These are phyloP conservation scores for Daldinia loculata DNA, from an alignment of 495 filamentous ascomycete genomes.

Conservation along the genomic window DNA sequence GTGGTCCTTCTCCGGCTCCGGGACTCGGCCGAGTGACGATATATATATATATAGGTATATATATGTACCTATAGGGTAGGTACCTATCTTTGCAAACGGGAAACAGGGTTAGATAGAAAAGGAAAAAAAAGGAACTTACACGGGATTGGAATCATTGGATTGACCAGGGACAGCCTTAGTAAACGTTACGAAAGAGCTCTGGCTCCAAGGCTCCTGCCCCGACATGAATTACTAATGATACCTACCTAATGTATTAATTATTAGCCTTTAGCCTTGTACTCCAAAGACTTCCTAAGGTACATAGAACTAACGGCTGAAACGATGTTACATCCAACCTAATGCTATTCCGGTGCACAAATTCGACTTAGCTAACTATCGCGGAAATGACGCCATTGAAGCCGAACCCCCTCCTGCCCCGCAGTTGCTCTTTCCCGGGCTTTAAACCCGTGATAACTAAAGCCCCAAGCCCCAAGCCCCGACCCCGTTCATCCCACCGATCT, in stretches of 20 bases:
- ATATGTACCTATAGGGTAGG: no score
- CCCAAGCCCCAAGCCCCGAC: neutral
- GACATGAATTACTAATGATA: constrained; percentile 2
- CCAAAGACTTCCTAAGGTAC: no score
- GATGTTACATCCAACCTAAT: neutral
- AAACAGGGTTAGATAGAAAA: neutral
- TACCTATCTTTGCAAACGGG: no score
- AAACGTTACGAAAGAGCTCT: neutral
- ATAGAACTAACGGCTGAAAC: neutral
- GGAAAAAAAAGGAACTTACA: neutral
- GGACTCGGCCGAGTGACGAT: constrained; percentile 7
- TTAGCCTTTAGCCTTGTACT: neutral
- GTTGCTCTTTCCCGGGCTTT: neutral
- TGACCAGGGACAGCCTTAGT: neutral
- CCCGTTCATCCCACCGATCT: neutral
- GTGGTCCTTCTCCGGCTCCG: neutral
- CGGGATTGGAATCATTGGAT: neutral
- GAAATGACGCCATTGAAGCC: constrained; percentile 35
- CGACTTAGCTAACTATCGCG: constrained; percentile 9
- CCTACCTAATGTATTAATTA: no score
- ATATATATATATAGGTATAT: no score
- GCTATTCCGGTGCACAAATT: neutral
- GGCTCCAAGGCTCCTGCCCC: neutral
- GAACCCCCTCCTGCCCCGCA: constrained; percentile 30
- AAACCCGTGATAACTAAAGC: constrained; percentile 13